These are phyloP conservation scores for Botrytis tulipae DNA, from an alignment of 2,329 filamentous ascomycete genomes.

Conservation along the genomic window DNA sequence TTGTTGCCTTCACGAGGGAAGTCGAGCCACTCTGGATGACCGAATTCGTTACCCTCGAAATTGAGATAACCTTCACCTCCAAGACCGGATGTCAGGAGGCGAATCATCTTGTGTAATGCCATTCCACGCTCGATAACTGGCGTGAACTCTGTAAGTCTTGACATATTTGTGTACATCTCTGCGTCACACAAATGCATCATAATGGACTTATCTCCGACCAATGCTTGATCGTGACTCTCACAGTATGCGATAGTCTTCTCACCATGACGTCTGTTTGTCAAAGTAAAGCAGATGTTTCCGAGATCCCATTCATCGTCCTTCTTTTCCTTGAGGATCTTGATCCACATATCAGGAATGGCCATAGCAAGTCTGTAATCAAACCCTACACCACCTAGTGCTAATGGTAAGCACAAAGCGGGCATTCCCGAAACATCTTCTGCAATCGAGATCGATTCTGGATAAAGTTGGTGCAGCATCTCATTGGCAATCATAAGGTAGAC, in stretches of 20 bases:
- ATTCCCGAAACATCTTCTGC: constrained; percentile 98
- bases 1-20: constrained; percentile 91
- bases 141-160: constrained; percentile 76
- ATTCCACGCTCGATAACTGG: constrained; percentile 87
- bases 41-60: constrained; percentile 98
- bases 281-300: constrained; percentile 75
- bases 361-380: constrained; percentile 98
- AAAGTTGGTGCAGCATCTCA: constrained; percentile 88
- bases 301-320: constrained; percentile 88
- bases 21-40: constrained; percentile 97
- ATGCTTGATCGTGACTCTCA: constrained; percentile 94
- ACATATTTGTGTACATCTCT: constrained; percentile 98
- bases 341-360: constrained; percentile 98
- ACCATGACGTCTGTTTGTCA: constrained; percentile 89
- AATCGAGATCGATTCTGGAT: constrained; percentile 84
- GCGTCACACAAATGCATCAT: constrained; percentile 99
- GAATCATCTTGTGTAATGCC: constrained; percentile 95
- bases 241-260: constrained; percentile 99
- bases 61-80: constrained; percentile 97
- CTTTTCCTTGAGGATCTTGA: constrained; percentile 95
- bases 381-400: constrained; percentile 85
- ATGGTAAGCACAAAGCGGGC: constrained; percentile 88
- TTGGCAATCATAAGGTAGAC: constrained; percentile 97
- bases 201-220: constrained; percentile 94
- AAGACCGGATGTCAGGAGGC: constrained; percentile 83